A percentile compares a stretch with the other conserved stretches of the same genome.
phyloP scores from a whole-genome alignment of 148 eudicot species.

The Camellia sinensis region DNA sequence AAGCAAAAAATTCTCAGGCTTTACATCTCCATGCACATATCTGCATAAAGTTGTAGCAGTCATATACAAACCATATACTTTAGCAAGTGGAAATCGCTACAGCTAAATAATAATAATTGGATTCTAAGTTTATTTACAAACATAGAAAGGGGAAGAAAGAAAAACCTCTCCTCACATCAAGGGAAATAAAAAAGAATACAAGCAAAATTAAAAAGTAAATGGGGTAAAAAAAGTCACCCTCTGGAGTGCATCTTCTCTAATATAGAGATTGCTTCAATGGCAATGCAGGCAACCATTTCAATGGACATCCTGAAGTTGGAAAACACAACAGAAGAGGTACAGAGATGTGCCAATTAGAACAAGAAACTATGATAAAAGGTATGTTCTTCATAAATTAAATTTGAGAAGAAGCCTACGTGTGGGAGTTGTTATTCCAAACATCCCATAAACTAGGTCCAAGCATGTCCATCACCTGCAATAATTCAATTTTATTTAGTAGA shows the following conservation, averaged over 20 bases:
- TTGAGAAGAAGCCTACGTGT: too few species aligned
- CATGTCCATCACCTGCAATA: too few species aligned
- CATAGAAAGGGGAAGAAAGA: too few species aligned
- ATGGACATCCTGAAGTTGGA: conserved; percentile 63
- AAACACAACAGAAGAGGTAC: too few species aligned
- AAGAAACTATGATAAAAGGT: too few species aligned
- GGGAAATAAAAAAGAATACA: too few species aligned
- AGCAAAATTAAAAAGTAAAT: background rate
- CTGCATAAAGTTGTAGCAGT: conserved; percentile 14
- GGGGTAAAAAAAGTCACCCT: conserved; percentile 40
- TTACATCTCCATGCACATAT: conserved; percentile 41
- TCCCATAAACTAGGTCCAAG: too few species aligned
- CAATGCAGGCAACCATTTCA: conserved; percentile 90
- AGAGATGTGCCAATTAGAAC: too few species aligned
- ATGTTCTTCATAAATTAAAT: too few species aligned
- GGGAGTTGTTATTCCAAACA: too few species aligned
- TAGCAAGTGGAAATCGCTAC: background rate
- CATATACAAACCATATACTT: background rate
- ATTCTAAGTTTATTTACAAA: background rate
- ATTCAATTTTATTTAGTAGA: too few species aligned
- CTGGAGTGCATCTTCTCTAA: conserved; percentile 75
- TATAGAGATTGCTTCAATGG: conserved; percentile 79
- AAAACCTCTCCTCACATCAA: background rate
- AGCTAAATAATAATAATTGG: background rate
- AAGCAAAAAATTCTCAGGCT: conserved; percentile 41